These are phyloP conservation scores for Penicillium samsonianum DNA, from an alignment of 495 filamentous ascomycete species.

Conservation along the genomic window DNA sequence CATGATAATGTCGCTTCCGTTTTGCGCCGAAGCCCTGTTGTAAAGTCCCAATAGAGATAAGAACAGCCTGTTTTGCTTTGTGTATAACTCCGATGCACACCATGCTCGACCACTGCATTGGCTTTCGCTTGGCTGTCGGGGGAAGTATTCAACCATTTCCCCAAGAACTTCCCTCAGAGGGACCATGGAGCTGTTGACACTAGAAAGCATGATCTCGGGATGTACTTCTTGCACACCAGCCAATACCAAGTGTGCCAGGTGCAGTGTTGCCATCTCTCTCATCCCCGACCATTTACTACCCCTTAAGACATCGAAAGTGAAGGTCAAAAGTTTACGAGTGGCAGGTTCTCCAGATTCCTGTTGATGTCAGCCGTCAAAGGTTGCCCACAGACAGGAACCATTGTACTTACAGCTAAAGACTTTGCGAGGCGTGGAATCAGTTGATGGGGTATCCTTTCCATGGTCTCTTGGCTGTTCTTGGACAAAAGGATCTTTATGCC, in stretches of 20 bases:
- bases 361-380: constrained; percentile 6
- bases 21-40: constrained; percentile 21
- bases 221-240: constrained; percentile 23
- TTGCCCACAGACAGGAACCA: not conserved
- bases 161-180: constrained; percentile 24
- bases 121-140: constrained; percentile 13
- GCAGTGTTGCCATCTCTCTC: constrained; percentile 20
- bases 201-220: constrained; percentile 9
- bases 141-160: constrained; percentile 27
- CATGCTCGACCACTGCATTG: constrained; percentile 24
- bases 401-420: constrained; percentile 30
- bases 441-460: constrained; percentile 26
- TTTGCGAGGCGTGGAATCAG: constrained; percentile 28
- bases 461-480: constrained; percentile 24
- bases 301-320: constrained; percentile 26
- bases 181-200: constrained; percentile 12
- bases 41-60: constrained; percentile 33
- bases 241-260: constrained; percentile 30
- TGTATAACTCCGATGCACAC: constrained; percentile 25
- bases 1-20: constrained; percentile 16
- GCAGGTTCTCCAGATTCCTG: constrained; percentile 28
- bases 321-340: constrained; percentile 27
- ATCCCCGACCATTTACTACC: not conserved
- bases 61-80: constrained; percentile 35
- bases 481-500: constrained; percentile 34